Conservation (phyloP, 2,329 filamentous ascomycete genomes). For the Colletotrichum kahawae region DNA sequence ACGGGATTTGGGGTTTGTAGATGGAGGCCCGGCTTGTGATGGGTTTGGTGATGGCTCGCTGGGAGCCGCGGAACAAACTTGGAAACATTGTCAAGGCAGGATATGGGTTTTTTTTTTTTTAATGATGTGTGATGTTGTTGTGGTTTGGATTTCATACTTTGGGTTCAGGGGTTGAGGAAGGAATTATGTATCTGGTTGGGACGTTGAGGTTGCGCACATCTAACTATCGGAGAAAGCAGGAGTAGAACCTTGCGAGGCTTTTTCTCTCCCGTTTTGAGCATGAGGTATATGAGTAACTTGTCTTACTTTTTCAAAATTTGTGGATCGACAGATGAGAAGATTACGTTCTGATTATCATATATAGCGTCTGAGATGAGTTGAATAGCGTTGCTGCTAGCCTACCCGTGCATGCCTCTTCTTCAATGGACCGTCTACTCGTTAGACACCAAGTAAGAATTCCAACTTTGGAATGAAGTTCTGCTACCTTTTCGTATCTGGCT, state of each 20-base stretch:
- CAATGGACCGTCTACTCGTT: no score
- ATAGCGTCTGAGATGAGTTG: no score
- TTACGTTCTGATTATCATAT: background rate
- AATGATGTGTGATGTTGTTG: background rate
- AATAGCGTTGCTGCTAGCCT: no score
- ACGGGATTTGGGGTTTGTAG: background rate
- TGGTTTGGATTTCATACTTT: background rate
- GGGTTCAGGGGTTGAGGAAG: background rate
- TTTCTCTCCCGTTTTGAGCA: background rate
- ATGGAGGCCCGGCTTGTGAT: accelerated
- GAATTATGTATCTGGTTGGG: background rate
- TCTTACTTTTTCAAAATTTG: background rate
- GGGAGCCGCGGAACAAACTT: background rate
- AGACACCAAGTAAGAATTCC: no score
- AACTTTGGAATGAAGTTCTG: no score
- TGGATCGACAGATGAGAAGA: background rate
- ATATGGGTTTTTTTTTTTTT: no score
- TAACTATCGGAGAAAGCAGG: background rate
- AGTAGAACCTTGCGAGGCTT: background rate
- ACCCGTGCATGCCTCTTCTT: no score
- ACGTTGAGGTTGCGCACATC: background rate
- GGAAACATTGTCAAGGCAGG: background rate
- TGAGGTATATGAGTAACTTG: background rate
- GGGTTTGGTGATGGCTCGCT: background rate
- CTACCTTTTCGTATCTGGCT: no score